These are phyloP conservation scores for Clonostachys rhizophaga DNA, from an alignment of 2,329 filamentous ascomycete species.

Conservation along the genomic window DNA sequence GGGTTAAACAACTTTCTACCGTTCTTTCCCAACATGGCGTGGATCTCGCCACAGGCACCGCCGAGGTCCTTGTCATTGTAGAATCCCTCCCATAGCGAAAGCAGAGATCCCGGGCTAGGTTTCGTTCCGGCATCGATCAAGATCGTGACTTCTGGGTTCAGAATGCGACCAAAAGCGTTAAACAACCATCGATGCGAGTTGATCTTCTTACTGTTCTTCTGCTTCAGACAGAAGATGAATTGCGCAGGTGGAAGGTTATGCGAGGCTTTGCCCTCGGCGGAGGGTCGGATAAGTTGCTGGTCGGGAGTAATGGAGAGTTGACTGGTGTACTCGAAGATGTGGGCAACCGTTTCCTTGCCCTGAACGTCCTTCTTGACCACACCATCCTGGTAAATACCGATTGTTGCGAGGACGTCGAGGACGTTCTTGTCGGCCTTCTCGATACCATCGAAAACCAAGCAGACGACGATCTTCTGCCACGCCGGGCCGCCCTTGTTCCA, in stretches of 20 bases:
- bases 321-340: conserved; percentile 94
- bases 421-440: conserved; percentile 91
- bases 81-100: conserved; percentile 84
- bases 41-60: conserved; percentile 61
- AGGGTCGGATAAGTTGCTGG: conserved; percentile 87
- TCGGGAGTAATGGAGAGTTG: conserved; percentile 87
- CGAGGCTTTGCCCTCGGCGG: conserved; percentile 61
- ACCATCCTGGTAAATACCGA: conserved; percentile 91
- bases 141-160: conserved; percentile 90
- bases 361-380: conserved; percentile 95
- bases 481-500: conserved; percentile 95
- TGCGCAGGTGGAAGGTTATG: conserved; percentile 84
- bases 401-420: conserved; percentile 81
- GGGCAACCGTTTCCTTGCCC: conserved; percentile 85
- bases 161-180: conserved; percentile 85
- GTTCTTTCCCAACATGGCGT: conserved; percentile 84
- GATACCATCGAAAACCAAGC: conserved; percentile 89
- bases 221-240: conserved; percentile 96
- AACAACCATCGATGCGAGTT: conserved; percentile 96
- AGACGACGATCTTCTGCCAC: conserved; percentile 96
- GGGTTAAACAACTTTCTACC: conserved; percentile 86
- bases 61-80: conserved; percentile 43
- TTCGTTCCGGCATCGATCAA: conserved; percentile 91
- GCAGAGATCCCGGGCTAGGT: conserved; percentile 77
- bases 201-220: conserved; percentile 97